Conservation (phyloP, 2,329 filamentous ascomycete genomes). For the Monilinia laxa region DNA sequence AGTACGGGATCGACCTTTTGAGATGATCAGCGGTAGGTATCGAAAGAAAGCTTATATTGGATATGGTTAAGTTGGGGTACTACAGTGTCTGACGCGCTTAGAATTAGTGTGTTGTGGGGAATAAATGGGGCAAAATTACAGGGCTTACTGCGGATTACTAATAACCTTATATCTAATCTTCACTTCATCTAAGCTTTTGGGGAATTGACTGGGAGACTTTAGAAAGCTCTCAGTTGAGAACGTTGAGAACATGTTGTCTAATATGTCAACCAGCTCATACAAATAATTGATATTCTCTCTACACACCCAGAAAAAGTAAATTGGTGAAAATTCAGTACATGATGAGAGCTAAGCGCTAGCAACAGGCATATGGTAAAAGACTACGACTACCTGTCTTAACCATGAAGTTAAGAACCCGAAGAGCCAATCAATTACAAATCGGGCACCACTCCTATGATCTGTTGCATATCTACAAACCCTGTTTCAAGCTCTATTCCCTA, state of each 20-base stretch:
- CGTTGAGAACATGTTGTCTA: too few relatives aligned
- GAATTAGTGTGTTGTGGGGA: neutral
- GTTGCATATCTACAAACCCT: neutral
- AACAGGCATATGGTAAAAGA: neutral
- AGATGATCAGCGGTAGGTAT: neutral
- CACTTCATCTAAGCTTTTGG: neutral
- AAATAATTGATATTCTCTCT: neutral
- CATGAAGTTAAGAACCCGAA: neutral
- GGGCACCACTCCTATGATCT: neutral
- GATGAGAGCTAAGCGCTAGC: neutral
- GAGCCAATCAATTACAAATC: neutral
- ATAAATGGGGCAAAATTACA: neutral
- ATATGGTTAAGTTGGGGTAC: neutral
- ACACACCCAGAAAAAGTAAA: neutral
- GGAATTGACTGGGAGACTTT: neutral
- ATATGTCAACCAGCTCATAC: neutral
- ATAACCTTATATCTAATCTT: neutral
- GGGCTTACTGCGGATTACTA: neutral
- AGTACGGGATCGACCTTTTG: rapidly evolving
- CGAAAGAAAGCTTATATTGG: neutral
- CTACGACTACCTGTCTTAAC: neutral
- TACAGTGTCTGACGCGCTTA: neutral
- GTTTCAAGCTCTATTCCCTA: neutral
- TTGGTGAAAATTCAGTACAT: neutral
- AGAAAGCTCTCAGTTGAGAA: too few relatives aligned